A percentile compares a stretch with the other conserved stretches of the same genome.
Evolutionary conservation across 139 green algal species (phyloP).

Genomic region (Chlamydomonas eustigma): DNA sequence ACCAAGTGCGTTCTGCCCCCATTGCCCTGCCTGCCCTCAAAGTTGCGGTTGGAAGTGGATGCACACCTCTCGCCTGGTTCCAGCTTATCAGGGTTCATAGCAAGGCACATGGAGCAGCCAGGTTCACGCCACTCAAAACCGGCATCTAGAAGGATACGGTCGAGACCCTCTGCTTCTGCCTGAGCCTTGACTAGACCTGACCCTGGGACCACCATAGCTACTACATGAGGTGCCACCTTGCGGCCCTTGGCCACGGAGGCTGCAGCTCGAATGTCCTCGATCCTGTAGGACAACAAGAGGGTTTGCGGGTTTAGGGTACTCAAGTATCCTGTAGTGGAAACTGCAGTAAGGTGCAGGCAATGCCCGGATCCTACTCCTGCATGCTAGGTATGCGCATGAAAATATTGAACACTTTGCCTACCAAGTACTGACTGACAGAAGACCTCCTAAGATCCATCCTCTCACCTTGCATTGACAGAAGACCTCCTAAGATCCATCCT

Average conservation of each 20-base stretch:
- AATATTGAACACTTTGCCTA: too few relatives aligned
- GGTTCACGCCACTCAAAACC: slow-evolving; percentile 41
- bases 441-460: too few relatives aligned
- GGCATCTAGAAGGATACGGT: slow-evolving; percentile 41
- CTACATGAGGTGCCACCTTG: slow-evolving; percentile 27
- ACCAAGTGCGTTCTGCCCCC: slow-evolving; percentile 42
- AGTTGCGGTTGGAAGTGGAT: slow-evolving; percentile 47
- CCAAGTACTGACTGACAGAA: too few relatives aligned
- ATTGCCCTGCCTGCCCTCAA: slow-evolving; percentile 42
- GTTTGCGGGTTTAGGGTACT: too few relatives aligned
- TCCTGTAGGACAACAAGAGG: too few relatives aligned
- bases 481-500: too few relatives aligned
- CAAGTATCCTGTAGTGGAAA: too few relatives aligned
- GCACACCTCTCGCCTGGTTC: slow-evolving; percentile 36
- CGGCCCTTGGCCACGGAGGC: slow-evolving; percentile 34
- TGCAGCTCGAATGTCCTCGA: slow-evolving; percentile 42
- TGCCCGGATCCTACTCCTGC: too few relatives aligned
- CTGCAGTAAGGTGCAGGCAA: too few relatives aligned
- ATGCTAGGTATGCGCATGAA: too few relatives aligned
- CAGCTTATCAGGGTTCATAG: slow-evolving; percentile 50
- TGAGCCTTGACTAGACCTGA: slow-evolving; percentile 43
- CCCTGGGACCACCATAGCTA: slow-evolving; percentile 47
- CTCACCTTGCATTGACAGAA: too few relatives aligned
- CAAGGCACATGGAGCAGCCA: slow-evolving; percentile 39
- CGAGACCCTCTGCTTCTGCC: slow-evolving; percentile 38